Evolutionary conservation across 148 eudicot species (phyloP), one percentile per base, ranked within the genome.

Genomic region (Hydrangea macrophylla): DNA sequence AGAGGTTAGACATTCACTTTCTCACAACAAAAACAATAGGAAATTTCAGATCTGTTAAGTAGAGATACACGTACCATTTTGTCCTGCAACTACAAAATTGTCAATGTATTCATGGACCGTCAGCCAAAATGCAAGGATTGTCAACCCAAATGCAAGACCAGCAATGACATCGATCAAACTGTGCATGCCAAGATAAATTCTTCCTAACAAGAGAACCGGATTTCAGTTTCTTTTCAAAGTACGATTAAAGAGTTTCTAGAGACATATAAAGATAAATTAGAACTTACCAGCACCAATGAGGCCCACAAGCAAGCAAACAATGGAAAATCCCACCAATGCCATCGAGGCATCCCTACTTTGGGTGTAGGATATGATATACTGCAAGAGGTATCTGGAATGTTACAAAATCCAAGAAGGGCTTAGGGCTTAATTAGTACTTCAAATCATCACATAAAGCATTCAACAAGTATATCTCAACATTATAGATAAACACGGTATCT

Each of bases 141-240:
- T 74, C 69, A 84, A n/a, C 44, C 96, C 92, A 68, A 82, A 12
- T 32, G 65, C 60, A 60, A 90, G 82, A 42, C 92, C 96, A 40
- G 78, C 90, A 24, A 87, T 67, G 73, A 90, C 61, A 65, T 90
- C 96, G 60, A 90, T 76, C 80, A 82, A 45, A 76, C 96, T 87
- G 81, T 87, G 96, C 96, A 90, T 90, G 61, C 96, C 96, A 27
- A 87, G 88, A 80, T 90, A 90, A 53, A 90, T 79, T 81, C 96
- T 80, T 77, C 92, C 92, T 90, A 62, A 25, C 51, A 82, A 80
- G 58, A 72, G 55, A 76, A 68, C 33, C 32, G 59, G 36, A 63
- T 55, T 65, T 71, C 70, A 73, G 72, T 36, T 64, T 48, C 18
- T 8, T 42, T 2, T 42, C 11, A 42, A 12, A 42, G 15, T 2